phyloP scores from a whole-genome alignment of 805 yeast species.

The Saccharomycopsis schoenii region DNA sequence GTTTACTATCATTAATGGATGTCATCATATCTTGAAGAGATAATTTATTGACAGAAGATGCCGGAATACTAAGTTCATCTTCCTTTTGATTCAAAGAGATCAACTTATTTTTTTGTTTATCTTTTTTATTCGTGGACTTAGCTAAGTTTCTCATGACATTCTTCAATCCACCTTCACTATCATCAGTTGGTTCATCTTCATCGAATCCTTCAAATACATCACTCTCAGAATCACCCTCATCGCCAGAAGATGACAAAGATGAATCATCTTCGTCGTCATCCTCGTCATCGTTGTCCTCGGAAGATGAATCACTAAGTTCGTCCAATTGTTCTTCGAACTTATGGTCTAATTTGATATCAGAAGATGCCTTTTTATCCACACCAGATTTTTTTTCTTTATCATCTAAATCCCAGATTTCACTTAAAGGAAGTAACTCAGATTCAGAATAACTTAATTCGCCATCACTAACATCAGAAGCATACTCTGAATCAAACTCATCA shows the following conservation, averaged over 20 bases:
- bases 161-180: conserved; percentile 39
- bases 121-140: conserved; percentile 27
- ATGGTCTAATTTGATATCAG: conserved; percentile 15
- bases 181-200: conserved; percentile 32
- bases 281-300: conserved; percentile 12
- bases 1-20: conserved; percentile 33
- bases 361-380: conserved; percentile 18
- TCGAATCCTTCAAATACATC: conserved; percentile 25
- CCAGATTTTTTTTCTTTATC: conserved; percentile 33
- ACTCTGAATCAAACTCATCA: conserved; percentile 18
- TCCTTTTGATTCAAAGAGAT: conserved; percentile 50
- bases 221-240: conserved; percentile 23
- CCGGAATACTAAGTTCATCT: conserved; percentile 60
- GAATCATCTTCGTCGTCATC: conserved; percentile 20
- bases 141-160: conserved; percentile 35
- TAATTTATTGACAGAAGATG: conserved; percentile 42
- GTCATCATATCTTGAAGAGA: conserved; percentile 69
- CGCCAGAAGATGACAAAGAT: conserved; percentile 20
- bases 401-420: conserved; percentile 87
- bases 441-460: conserved; percentile 40
- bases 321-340: conserved; percentile 17
- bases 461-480: conserved; percentile 7
- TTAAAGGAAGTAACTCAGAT: conserved; percentile 58
- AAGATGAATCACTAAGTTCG: conserved; percentile 1
- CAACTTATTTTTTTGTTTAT: conserved; percentile 33